Evolutionary conservation across 2,329 filamentous ascomycete genomes (phyloP), one percentile per base, ranked within the genome.

Genomic region (Fusarium newnesense): DNA sequence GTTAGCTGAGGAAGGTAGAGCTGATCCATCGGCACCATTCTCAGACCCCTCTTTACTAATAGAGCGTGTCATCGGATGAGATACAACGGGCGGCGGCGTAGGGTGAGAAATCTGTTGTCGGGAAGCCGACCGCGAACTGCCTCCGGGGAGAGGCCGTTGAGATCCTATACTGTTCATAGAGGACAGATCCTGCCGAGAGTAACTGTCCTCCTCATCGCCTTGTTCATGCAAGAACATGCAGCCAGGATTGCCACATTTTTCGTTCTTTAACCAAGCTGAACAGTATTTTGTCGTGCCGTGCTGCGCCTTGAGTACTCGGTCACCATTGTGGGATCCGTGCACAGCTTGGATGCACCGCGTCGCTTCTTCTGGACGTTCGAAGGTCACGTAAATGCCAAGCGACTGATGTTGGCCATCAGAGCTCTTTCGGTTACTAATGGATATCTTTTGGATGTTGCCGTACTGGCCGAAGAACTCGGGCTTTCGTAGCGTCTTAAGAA

Each of bases 171-270:
- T 96, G 78, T 98, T 98, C 87, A 98, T 94, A 24, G 95, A 97
- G 2, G 96, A 98, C 42, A 98, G 84, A 81, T 98, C 96, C 80
- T 98, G 95, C 53, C 96, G 90, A 13, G 94, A 97, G 80, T 97
- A 98, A 83, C 95, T 98, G 79, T 98, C 96, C 75, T 96, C 96
- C 77, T 98, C 96, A 79, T 99, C 96, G n/a, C 96, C 97, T 43
- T 96, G 93, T 83, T 99, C 97, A 79, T 99, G 96, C 57, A 99
- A 84, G 82, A 99, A 99, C 90, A 98, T 99, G 85, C 96, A 99
- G 72, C 96, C 96, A 58, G 95, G 91, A 79, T 99, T 99, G 64
- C 94, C 95, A 83, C 96, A 99, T 74, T 92, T 93, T 82, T 99
- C 96, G 75, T 97, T 95, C 65, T 97, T 93, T 24, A 99, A 87